These are phyloP conservation scores for Brassica cretica DNA, from an alignment of 345 rosid species.

Conservation along the genomic window DNA sequence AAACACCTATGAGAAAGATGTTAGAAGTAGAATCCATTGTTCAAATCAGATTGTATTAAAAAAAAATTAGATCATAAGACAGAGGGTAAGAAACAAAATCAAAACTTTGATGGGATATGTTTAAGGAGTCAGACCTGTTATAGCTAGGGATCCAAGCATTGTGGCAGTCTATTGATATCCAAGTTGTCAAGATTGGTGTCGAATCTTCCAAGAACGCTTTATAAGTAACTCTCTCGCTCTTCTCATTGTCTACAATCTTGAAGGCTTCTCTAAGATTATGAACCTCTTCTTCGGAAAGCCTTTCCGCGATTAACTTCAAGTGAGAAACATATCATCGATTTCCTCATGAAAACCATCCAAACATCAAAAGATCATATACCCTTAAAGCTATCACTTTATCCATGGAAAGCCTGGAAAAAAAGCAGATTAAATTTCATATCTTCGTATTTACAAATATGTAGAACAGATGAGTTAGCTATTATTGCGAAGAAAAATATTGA, in stretches of 20 bases:
- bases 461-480: too few relatives aligned
- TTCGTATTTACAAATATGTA: too few relatives aligned
- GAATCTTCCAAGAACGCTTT: neutral
- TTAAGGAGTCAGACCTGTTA: neutral
- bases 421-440: too few relatives aligned
- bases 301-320: constrained; percentile 67
- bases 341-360: constrained; percentile 13
- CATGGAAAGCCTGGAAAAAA: too few relatives aligned
- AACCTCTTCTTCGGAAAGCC: constrained; percentile 36
- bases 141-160: neutral
- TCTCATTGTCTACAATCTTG: neutral
- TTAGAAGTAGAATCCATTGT: neutral
- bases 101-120: neutral
- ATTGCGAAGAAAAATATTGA: too few relatives aligned
- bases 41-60: neutral
- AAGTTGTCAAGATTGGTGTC: neutral
- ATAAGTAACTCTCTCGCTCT: neutral
- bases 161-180: neutral
- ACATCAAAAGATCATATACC: too few relatives aligned
- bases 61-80: neutral
- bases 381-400: too few relatives aligned
- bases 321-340: constrained; percentile 4
- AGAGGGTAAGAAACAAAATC: neutral
- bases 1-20: neutral
- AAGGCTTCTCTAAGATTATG: neutral